These are phyloP conservation scores for Ceratocystis papillata DNA, from an alignment of 2,329 filamentous ascomycete genomes.

Conservation along the genomic window DNA sequence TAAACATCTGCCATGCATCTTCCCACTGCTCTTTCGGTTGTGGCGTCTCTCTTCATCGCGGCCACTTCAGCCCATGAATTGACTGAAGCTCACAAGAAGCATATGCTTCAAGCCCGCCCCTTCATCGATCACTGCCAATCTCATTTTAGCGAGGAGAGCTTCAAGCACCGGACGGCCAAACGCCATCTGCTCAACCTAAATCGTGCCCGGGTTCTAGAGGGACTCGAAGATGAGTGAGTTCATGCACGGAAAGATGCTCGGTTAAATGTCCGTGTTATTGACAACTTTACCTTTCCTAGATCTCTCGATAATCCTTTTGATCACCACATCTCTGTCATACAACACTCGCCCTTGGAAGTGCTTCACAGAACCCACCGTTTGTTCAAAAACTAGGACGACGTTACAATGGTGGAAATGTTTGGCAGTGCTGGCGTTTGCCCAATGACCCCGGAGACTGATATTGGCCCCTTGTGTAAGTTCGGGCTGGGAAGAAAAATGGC, in stretches of 20 bases:
- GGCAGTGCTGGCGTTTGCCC: slow-evolving; percentile 37
- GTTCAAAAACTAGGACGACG: slow-evolving; percentile 29
- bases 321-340: slow-evolving; percentile 11
- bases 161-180: slow-evolving; percentile 23
- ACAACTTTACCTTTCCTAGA: slow-evolving; percentile 10
- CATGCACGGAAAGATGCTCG: background rate
- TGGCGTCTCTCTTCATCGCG: background rate
- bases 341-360: slow-evolving; percentile 22
- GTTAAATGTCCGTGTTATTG: background rate
- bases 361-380: slow-evolving; percentile 35
- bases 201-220: slow-evolving; percentile 15
- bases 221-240: slow-evolving; percentile 24
- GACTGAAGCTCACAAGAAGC: slow-evolving; percentile 10
- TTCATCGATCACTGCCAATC: slow-evolving; percentile 25
- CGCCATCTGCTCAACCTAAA: slow-evolving; percentile 18
- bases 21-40: slow-evolving; percentile 12
- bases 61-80: slow-evolving; percentile 12
- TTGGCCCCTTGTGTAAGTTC: slow-evolving; percentile 39
- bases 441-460: slow-evolving; percentile 40
- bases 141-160: slow-evolving; percentile 23
- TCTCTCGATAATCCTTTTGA: slow-evolving; percentile 22
- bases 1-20: slow-evolving; percentile 20
- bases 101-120: slow-evolving; percentile 13
- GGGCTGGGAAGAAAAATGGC: background rate
- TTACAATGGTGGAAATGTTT: slow-evolving; percentile 32